Evolutionary conservation across 805 yeast species (phyloP).

Genomic region (Kuraishia molischiana): DNA sequence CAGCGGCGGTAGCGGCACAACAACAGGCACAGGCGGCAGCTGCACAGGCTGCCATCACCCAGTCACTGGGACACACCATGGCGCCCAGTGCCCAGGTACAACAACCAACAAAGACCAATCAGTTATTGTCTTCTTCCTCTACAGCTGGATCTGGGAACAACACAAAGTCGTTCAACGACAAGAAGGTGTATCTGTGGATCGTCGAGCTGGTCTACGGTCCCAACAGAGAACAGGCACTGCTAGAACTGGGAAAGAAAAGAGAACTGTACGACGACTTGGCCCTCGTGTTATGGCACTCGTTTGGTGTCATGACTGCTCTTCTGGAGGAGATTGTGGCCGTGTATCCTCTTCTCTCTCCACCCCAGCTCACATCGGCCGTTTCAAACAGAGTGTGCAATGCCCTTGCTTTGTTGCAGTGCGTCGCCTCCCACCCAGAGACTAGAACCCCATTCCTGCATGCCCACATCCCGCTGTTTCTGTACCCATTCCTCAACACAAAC

Average conservation of each 20-base stretch:
- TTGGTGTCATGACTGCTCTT: constrained; percentile 90
- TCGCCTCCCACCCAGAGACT: constrained; percentile 91
- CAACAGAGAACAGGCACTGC: constrained; percentile 83
- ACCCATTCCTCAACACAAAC: constrained; percentile 89
- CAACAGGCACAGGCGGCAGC: constrained; percentile 5
- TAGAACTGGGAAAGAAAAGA: constrained; percentile 88
- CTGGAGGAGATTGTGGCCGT: constrained; percentile 85
- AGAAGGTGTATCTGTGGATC: constrained; percentile 84
- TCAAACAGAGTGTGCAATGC: constrained; percentile 95
- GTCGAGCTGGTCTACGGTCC: constrained; percentile 84
- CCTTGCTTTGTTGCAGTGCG: constrained; percentile 88
- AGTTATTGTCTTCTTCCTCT: background rate
- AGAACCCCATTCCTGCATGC: constrained; percentile 79
- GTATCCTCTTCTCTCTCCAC: constrained; percentile 84
- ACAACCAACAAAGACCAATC: constrained; percentile 3
- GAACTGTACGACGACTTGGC: constrained; percentile 95
- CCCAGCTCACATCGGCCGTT: constrained; percentile 72
- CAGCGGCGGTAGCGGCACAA: too few relatives aligned
- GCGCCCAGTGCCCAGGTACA: constrained; percentile 1
- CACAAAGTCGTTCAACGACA: constrained; percentile 52
- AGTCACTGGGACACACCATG: constrained; percentile 3
- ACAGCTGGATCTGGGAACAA: constrained; percentile 4
- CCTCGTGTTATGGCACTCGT: constrained; percentile 87
- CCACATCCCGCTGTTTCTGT: constrained; percentile 83
- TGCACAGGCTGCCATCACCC: constrained; percentile 9